Conservation (phyloP, 306 rosid species). For the Rosa multiflora region DNA sequence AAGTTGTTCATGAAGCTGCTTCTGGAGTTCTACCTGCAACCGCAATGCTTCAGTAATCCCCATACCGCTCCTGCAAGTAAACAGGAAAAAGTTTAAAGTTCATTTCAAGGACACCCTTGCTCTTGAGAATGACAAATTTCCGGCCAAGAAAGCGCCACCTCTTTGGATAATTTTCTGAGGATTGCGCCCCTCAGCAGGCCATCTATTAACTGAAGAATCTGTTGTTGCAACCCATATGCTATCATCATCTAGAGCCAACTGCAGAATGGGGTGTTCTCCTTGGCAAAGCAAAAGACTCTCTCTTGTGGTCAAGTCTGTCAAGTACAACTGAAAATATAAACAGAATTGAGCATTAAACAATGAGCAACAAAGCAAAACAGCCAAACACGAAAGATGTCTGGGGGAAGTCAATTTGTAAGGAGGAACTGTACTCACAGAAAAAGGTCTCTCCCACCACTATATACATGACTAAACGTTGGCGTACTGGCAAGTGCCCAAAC, state of each 20-base stretch:
- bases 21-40: no score
- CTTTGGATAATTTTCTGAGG: conserved; percentile 40
- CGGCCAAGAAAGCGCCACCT: no score
- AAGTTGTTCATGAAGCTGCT: no score
- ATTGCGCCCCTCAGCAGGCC: conserved; percentile 85
- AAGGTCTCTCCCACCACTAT: conserved; percentile 93
- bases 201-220: conserved; percentile 83
- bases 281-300: conserved; percentile 93
- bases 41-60: no score
- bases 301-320: conserved; percentile 98
- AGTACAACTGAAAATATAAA: conserved; percentile 69
- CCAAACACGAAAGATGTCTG: not conserved
- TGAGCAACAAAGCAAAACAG: conserved; percentile 27
- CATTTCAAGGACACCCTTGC: no score
- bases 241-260: conserved; percentile 78
- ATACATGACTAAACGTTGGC: conserved; percentile 82
- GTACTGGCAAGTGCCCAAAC: conserved; percentile 99
- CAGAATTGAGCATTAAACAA: conserved; percentile 48
- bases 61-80: no score
- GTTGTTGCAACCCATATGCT: conserved; percentile 89
- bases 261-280: conserved; percentile 86
- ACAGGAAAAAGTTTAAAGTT: no score
- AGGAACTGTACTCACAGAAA: conserved; percentile 76
- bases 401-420: conserved; percentile 10
- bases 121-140: no score